These are phyloP conservation scores for Coix lacrymajobi DNA, from an alignment of 176 grass and related monocot species.

Conservation along the genomic window DNA sequence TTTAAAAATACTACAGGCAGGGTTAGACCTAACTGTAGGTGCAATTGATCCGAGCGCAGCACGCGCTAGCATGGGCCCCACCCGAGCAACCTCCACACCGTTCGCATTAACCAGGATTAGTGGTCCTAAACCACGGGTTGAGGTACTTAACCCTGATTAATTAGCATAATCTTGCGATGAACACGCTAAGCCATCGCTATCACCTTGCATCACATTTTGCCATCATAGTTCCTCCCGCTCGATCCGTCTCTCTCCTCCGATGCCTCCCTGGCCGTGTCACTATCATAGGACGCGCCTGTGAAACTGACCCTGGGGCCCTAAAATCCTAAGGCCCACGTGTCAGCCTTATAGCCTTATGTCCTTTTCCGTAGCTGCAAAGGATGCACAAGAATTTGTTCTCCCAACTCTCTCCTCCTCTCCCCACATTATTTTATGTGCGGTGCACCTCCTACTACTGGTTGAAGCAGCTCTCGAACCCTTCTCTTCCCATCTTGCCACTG, in stretches of 20 bases:
- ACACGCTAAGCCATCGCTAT: slow-evolving; percentile 58
- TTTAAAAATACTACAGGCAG: not conserved
- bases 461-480: slow-evolving; percentile 60
- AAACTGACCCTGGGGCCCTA: not conserved
- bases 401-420: slow-evolving; percentile 17
- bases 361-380: slow-evolving; percentile 4
- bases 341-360: not conserved
- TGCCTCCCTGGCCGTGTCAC: slow-evolving; percentile 17
- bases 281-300: not conserved
- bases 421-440: slow-evolving; percentile 51
- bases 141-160: slow-evolving; percentile 56
- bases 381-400: slow-evolving; percentile 42
- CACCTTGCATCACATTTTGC: slow-evolving; percentile 47
- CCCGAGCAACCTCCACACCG: slow-evolving; percentile 19
- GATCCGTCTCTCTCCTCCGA: slow-evolving; percentile 22
- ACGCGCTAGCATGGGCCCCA: slow-evolving; percentile 28
- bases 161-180: slow-evolving; percentile 37
- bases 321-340: not conserved
- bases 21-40: not conserved
- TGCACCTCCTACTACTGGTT: slow-evolving; percentile 41
- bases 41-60: slow-evolving; percentile 9
- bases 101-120: slow-evolving; percentile 40
- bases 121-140: slow-evolving; percentile 42
- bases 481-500: slow-evolving; percentile 29
- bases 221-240: slow-evolving; percentile 44